phyloP scores from a whole-genome alignment of 2,329 filamentous ascomycete genomes.

The Exophiala sp. region DNA sequence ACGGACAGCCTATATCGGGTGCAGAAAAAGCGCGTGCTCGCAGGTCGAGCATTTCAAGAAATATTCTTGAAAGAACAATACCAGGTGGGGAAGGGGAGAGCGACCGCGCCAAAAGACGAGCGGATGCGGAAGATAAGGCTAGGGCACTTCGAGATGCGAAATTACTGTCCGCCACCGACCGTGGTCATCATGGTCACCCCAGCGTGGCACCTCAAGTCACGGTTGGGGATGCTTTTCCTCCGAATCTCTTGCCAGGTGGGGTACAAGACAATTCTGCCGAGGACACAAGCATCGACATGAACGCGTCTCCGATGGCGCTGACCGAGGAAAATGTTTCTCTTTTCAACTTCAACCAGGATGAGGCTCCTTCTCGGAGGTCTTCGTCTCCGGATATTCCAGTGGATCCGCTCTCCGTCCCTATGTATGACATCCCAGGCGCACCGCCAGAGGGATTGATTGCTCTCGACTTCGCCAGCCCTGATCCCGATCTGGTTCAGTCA shows the following conservation, averaged over 20 bases:
- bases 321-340: constrained; percentile 56
- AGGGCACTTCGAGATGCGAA: constrained; percentile 54
- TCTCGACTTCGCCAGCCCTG: constrained; percentile 2
- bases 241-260: not conserved
- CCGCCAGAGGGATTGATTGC: constrained; percentile 12
- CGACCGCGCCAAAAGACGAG: constrained; percentile 45
- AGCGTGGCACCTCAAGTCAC: constrained; percentile 1
- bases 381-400: not conserved
- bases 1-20: constrained; percentile 8
- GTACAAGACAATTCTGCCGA: not conserved
- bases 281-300: not conserved
- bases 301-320: constrained; percentile 30
- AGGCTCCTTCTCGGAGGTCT: not conserved
- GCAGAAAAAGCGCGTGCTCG: constrained; percentile 31
- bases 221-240: not conserved
- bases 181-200: constrained; percentile 1
- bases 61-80: constrained; percentile 29
- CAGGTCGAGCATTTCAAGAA: constrained; percentile 28
- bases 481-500: constrained; percentile 7
- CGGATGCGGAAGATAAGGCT: constrained; percentile 54
- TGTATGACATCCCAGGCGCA: constrained; percentile 20
- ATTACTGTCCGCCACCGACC: constrained; percentile 47
- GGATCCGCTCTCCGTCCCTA: not conserved
- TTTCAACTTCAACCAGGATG: constrained; percentile 30
- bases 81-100: constrained; percentile 34